Evolutionary conservation across 768 basidiomycete species (phyloP).

Genomic region (Coprinellus micaceus): DNA sequence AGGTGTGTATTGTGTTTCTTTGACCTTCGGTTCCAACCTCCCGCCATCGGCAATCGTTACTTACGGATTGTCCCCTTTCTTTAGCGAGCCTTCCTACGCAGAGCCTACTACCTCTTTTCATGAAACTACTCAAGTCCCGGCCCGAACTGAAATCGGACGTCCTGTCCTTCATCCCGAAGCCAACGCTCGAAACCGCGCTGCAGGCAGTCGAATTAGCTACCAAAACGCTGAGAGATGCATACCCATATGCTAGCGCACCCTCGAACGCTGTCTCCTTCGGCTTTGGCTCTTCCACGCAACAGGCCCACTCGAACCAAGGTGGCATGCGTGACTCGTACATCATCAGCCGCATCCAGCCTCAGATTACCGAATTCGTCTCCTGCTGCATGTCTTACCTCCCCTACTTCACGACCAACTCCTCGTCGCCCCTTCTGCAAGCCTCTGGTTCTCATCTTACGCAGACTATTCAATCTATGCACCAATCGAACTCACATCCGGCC

Average conservation of each 20-base stretch:
- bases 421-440: slow-evolving; percentile 27
- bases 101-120: slow-evolving; percentile 70
- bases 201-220: slow-evolving; percentile 66
- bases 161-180: slow-evolving; percentile 79
- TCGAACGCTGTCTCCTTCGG: slow-evolving; percentile 29
- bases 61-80: slow-evolving; percentile 11
- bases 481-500: slow-evolving; percentile 64
- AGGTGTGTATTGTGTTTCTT: slow-evolving; percentile 43
- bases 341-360: slow-evolving; percentile 67
- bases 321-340: slow-evolving; percentile 84
- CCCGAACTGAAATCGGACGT: slow-evolving; percentile 70
- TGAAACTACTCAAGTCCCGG: slow-evolving; percentile 60
- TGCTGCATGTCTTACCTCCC: slow-evolving; percentile 79
- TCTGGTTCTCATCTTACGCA: slow-evolving; percentile 27
- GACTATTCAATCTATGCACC: slow-evolving; percentile 48
- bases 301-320: slow-evolving; percentile 26
- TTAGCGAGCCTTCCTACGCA: slow-evolving; percentile 76
- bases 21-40: background rate
- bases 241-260: slow-evolving; percentile 68
- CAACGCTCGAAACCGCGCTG: slow-evolving; percentile 70
- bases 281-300: slow-evolving; percentile 29
- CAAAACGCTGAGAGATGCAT: slow-evolving; percentile 74
- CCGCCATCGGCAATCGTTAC: slow-evolving; percentile 2
- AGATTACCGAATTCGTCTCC: slow-evolving; percentile 73
- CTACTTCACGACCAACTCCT: slow-evolving; percentile 62